These are phyloP conservation scores for Fusarium nelsonii DNA, from an alignment of 2,329 filamentous ascomycete genomes.

Conservation along the genomic window DNA sequence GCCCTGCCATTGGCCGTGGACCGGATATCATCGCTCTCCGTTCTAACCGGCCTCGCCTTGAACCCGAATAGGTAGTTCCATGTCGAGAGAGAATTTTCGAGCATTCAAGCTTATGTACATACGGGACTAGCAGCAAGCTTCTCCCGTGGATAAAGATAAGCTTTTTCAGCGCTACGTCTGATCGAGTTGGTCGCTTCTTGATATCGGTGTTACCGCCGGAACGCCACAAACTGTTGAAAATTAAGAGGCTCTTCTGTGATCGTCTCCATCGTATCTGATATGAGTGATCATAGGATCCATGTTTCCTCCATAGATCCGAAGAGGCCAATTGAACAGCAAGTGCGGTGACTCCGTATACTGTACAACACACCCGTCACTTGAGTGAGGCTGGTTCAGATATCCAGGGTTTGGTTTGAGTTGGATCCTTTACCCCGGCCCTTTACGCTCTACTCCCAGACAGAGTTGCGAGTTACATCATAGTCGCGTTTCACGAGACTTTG, in stretches of 20 bases:
- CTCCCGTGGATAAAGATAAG: constrained; percentile 17
- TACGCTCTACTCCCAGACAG: neutral
- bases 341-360: neutral
- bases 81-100: constrained; percentile 28
- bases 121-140: constrained; percentile 1
- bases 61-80: constrained; percentile 27
- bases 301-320: neutral
- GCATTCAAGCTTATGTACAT: neutral
- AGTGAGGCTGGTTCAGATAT: neutral
- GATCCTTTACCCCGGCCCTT: constrained; percentile 5
- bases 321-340: neutral
- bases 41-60: constrained; percentile 33
- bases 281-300: neutral
- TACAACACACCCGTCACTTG: constrained; percentile 10
- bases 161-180: constrained; percentile 11
- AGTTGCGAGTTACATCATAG: constrained; percentile 27
- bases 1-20: constrained; percentile 35
- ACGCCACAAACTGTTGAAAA: constrained; percentile 7
- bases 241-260: constrained; percentile 17
- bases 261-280: neutral
- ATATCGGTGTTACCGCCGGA: constrained; percentile 4
- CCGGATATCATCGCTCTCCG: constrained; percentile 39
- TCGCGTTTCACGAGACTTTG: constrained; percentile 21
- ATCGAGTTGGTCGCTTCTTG: constrained; percentile 4
- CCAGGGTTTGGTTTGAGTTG: neutral